Conservation (phyloP, 352 stramenopile genomes). For the Globisporangium takayamanum region DNA sequence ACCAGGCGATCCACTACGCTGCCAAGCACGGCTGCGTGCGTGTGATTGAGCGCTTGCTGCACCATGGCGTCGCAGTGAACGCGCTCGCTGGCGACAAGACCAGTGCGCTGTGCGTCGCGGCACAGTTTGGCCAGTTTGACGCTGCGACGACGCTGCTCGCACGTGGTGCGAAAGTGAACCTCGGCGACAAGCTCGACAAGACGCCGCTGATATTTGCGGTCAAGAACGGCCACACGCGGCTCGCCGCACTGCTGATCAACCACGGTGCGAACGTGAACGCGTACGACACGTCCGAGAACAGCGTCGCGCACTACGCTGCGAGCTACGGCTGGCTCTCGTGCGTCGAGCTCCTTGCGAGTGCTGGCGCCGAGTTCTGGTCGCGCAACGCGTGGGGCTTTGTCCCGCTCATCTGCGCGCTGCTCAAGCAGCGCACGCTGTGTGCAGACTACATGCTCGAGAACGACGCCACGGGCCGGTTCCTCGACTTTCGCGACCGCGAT, state of each 20-base stretch:
- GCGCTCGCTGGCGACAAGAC: slow-evolving; percentile 40
- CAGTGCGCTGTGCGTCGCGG: slow-evolving; percentile 52
- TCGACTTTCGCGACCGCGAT: slow-evolving; percentile 70
- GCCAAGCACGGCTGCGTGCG: slow-evolving; percentile 31
- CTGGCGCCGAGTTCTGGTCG: slow-evolving; percentile 57
- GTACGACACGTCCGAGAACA: slow-evolving; percentile 73
- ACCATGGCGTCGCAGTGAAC: slow-evolving; percentile 48
- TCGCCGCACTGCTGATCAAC: slow-evolving; percentile 59
- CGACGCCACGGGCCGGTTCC: slow-evolving; percentile 45
- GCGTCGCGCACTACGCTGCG: slow-evolving; percentile 64
- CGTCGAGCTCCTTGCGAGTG: slow-evolving; percentile 42
- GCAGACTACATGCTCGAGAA: slow-evolving; percentile 62
- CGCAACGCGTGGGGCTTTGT: slow-evolving; percentile 75
- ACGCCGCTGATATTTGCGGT: slow-evolving; percentile 69
- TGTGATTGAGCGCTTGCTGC: slow-evolving; percentile 43
- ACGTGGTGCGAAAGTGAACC: slow-evolving; percentile 49
- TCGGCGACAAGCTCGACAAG: slow-evolving; percentile 71
- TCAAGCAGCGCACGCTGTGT: slow-evolving; percentile 52
- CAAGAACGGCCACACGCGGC: slow-evolving; percentile 60
- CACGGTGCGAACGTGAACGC: slow-evolving; percentile 67
- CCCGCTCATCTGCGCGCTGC: slow-evolving; percentile 54
- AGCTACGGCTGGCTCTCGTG: slow-evolving; percentile 73
- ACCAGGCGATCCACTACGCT: slow-evolving; percentile 63
- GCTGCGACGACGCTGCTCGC: slow-evolving; percentile 46
- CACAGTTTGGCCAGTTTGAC: slow-evolving; percentile 47